Conservation (phyloP, 1,284 basidiomycete genomes). For the Ceratobasidium sp. region DNA sequence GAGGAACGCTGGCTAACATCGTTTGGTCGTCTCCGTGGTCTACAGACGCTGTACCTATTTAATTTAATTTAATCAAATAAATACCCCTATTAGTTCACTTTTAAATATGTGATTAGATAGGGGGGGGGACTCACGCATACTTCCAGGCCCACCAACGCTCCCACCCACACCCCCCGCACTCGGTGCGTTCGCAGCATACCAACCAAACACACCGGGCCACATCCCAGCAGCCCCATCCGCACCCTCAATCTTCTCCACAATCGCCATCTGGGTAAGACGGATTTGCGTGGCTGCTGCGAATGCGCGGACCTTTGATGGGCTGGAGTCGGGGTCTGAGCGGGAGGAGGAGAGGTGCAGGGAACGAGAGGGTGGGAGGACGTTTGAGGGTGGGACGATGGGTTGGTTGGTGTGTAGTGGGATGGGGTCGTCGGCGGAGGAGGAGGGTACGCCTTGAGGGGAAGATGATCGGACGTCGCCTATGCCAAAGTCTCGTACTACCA, state of each 20-base stretch:
- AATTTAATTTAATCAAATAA: no score
- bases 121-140: constrained; percentile 21
- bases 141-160: neutral
- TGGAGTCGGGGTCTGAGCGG: constrained; percentile 57
- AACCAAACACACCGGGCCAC: constrained; percentile 90
- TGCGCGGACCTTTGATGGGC: constrained; percentile 63
- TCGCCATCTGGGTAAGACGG: constrained; percentile 86
- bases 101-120: no score
- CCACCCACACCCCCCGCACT: neutral
- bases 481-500: constrained; percentile 47
- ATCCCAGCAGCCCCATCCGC: constrained; percentile 85
- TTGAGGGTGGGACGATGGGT: constrained; percentile 53
- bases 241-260: constrained; percentile 89
- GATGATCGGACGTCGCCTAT: constrained; percentile 6
- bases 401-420: constrained; percentile 35
- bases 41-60: constrained; percentile 20
- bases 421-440: constrained; percentile 44
- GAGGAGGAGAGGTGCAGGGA: constrained; percentile 71
- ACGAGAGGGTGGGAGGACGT: constrained; percentile 63
- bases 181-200: constrained; percentile 60
- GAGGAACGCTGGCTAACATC: neutral
- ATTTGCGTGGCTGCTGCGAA: constrained; percentile 88
- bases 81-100: no score
- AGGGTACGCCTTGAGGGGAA: constrained; percentile 42
- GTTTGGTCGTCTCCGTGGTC: constrained; percentile 18